A percentile compares a stretch with the other conserved stretches of the same genome.
These are phyloP conservation scores for Fusarium sp. DNA, from an alignment of 2,329 filamentous ascomycete species.

Conservation along the genomic window DNA sequence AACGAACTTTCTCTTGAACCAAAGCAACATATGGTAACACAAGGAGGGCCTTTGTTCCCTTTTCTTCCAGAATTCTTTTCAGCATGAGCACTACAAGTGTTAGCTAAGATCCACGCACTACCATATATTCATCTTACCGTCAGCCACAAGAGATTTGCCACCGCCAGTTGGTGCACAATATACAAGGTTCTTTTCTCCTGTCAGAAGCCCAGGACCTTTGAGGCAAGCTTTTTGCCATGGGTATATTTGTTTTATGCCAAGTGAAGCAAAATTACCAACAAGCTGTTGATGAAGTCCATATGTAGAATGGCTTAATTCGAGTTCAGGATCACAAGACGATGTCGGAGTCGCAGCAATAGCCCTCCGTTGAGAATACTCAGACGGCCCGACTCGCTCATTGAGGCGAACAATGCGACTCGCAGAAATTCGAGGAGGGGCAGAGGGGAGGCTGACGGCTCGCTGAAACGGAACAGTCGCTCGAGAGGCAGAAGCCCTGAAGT, in stretches of 20 bases:
- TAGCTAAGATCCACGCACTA: conserved; percentile 7
- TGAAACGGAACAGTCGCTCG: conserved; percentile 45
- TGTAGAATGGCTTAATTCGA: conserved; percentile 68
- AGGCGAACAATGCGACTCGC: conserved; percentile 59
- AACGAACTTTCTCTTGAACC: conserved; percentile 81
- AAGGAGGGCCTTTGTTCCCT: conserved; percentile 72
- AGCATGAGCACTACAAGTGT: conserved; percentile 69
- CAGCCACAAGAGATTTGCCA: conserved; percentile 79
- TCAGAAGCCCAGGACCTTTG: conserved; percentile 70
- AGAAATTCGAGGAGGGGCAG: conserved; percentile 42
- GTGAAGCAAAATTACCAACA: conserved; percentile 69
- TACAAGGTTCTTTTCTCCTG: conserved; percentile 74
- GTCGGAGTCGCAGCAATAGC: conserved; percentile 63
- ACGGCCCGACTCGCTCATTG: conserved; percentile 41
- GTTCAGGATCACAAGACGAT: conserved; percentile 59
- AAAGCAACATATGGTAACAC: conserved; percentile 82
- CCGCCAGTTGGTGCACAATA: conserved; percentile 83
- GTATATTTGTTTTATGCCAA: conserved; percentile 79
- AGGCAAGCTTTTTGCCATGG: conserved; percentile 83
- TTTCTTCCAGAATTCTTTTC: conserved; percentile 72
- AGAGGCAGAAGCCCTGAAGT: neutral
- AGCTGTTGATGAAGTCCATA: conserved; percentile 71
- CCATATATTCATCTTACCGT: conserved; percentile 50
- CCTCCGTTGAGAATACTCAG: conserved; percentile 67
- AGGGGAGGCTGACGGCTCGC: conserved; percentile 46